Percentiles rank a stretch among this genome's conserved stretches.
Evolutionary conservation across 75 land plant species (phyloP).

Genomic region (Cunninghamia lanceolata): DNA sequence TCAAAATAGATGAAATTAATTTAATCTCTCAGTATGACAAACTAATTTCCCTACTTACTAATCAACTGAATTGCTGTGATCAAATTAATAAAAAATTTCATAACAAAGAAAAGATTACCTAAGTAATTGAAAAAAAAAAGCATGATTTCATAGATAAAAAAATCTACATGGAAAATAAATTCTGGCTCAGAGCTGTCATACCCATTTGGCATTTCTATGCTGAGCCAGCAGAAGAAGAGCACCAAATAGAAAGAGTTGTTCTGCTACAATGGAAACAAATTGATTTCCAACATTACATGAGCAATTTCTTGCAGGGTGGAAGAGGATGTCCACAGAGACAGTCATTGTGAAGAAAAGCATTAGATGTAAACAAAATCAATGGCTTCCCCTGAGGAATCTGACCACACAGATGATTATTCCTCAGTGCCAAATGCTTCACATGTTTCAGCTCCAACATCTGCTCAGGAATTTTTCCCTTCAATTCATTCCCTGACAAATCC

Average conservation of each 20-base stretch:
- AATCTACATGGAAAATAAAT: not conserved
- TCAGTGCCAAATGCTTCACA: conserved; percentile 45
- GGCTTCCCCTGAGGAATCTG: conserved; percentile 69
- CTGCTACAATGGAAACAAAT: not conserved
- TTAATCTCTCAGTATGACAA: too few species aligned
- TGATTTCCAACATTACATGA: not conserved
- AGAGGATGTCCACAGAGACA: conserved; percentile 80
- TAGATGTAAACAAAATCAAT: conserved; percentile 33
- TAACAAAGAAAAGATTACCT: too few species aligned
- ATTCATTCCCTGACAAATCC: conserved; percentile 55
- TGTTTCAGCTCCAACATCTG: conserved; percentile 31
- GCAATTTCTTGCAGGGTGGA: conserved; percentile 38
- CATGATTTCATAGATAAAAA: not conserved
- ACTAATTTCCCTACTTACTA: too few species aligned
- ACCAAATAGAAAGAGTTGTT: not conserved
- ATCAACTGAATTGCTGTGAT: too few species aligned
- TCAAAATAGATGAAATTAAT: too few species aligned
- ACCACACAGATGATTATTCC: conserved; percentile 63
- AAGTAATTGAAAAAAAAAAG: too few species aligned
- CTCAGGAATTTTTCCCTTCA: conserved; percentile 61
- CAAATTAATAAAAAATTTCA: too few species aligned
- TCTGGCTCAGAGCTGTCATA: not conserved
- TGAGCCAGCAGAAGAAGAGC: not conserved
- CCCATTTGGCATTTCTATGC: not conserved
- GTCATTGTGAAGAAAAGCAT: conserved; percentile 63